Evolutionary conservation across 2,329 filamentous ascomycete species (phyloP).

Genomic region (Hypoxylon sp.): DNA sequence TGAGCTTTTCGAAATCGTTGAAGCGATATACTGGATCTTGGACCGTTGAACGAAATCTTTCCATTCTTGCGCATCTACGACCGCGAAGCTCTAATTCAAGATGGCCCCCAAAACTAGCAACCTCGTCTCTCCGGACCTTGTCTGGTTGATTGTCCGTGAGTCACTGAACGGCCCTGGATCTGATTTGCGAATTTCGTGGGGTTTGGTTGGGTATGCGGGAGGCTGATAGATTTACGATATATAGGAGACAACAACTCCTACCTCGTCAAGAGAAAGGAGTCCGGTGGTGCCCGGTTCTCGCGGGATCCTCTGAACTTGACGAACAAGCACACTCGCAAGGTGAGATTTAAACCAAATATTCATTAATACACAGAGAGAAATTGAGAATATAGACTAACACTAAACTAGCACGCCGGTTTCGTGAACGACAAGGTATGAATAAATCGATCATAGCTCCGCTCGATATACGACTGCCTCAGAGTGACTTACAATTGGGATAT

Average conservation of each 20-base stretch:
- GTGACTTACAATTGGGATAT: conserved; percentile 52
- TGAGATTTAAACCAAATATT: conserved; percentile 55
- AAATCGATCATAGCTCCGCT: conserved; percentile 22
- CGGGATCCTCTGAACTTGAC: conserved; percentile 93
- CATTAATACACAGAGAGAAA: conserved; percentile 66
- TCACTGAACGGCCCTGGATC: conserved; percentile 54
- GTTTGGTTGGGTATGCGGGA: conserved; percentile 9
- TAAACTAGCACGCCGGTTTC: conserved; percentile 84
- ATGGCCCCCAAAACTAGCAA: conserved; percentile 69
- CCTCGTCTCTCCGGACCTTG: conserved; percentile 89
- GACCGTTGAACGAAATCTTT: conserved; percentile 28
- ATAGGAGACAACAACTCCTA: conserved; percentile 89
- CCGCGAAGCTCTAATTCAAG: conserved; percentile 59
- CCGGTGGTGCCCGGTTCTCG: conserved; percentile 90
- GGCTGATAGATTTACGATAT: conserved; percentile 45
- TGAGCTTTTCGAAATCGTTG: conserved; percentile 48
- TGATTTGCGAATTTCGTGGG: conserved; percentile 1
- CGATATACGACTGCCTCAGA: background rate
- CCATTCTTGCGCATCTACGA: conserved; percentile 27
- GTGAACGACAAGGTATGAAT: conserved; percentile 88
- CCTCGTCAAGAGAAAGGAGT: conserved; percentile 89
- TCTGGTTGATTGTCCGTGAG: conserved; percentile 97
- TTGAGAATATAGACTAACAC: conserved; percentile 55
- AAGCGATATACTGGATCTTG: conserved; percentile 34
- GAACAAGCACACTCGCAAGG: conserved; percentile 94